These are phyloP conservation scores for Aaosphaeria pasadenensis DNA, from an alignment of 2,329 filamentous ascomycete species.

Conservation along the genomic window DNA sequence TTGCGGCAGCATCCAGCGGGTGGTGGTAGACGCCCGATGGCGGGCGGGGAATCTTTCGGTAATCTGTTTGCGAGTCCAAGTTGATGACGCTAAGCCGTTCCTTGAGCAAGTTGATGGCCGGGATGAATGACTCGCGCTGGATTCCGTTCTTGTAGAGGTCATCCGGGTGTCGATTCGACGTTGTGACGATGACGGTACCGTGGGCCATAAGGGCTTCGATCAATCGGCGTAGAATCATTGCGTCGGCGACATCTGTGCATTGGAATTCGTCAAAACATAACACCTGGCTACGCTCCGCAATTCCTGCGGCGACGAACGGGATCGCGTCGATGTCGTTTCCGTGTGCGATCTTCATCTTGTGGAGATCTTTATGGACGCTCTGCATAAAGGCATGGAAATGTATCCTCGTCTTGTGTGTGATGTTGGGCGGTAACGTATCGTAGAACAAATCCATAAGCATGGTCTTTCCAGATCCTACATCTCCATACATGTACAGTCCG, in stretches of 20 bases:
- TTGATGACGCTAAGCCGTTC: conserved; percentile 83
- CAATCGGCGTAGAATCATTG: conserved; percentile 90
- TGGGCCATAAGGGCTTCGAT: conserved; percentile 92
- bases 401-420: conserved; percentile 82
- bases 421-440: conserved; percentile 79
- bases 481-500: conserved; percentile 91
- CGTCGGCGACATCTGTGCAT: conserved; percentile 96
- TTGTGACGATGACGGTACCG: conserved; percentile 94
- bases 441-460: conserved; percentile 99
- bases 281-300: conserved; percentile 79
- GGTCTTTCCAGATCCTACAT: conserved; percentile 96
- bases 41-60: conserved; percentile 92
- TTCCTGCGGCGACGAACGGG: conserved; percentile 90
- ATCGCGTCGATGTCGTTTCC: conserved; percentile 88
- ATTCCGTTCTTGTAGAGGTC: conserved; percentile 98
- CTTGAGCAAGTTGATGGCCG: conserved; percentile 90
- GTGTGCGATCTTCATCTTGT: conserved; percentile 83
- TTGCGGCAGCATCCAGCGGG: conserved; percentile 73
- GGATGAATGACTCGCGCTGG: conserved; percentile 91
- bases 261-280: conserved; percentile 99
- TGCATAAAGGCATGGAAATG: conserved; percentile 99
- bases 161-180: conserved; percentile 92
- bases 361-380: conserved; percentile 86
- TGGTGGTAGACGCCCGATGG: conserved; percentile 93
- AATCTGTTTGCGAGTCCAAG: conserved; percentile 91